Conservation (phyloP, 2,329 filamentous ascomycete species). For the Clarireedia homoeocarpa region DNA sequence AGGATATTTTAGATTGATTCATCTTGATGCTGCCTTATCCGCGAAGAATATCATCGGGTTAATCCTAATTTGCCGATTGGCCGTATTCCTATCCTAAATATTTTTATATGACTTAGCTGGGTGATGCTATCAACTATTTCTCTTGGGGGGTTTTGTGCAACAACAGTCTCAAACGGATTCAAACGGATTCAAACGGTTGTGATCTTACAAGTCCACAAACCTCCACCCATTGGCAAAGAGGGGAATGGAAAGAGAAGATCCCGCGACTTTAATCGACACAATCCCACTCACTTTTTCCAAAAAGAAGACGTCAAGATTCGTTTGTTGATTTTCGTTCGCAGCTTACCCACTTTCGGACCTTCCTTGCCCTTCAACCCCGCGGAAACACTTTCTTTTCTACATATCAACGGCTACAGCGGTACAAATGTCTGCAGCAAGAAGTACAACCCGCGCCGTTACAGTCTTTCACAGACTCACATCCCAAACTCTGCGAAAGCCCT, state of each 20-base stretch:
- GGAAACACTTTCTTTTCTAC: background rate
- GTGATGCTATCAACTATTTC: background rate
- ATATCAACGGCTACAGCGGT: background rate
- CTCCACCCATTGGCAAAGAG: too few relatives aligned
- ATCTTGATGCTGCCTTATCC: constrained; percentile 1
- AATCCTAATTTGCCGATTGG: constrained; percentile 7
- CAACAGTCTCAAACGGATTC: background rate
- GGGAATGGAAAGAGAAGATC: too few relatives aligned
- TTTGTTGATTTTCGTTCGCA: background rate
- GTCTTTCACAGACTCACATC: constrained; percentile 8
- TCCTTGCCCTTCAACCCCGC: background rate
- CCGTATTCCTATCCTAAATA: background rate
- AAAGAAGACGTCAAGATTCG: background rate
- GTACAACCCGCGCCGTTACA: constrained; percentile 5
- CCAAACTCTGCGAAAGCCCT: constrained; percentile 12
- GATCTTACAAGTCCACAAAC: background rate
- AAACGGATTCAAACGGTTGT: background rate
- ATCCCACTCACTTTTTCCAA: background rate
- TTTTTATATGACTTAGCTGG: constrained; percentile 2
- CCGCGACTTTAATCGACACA: background rate
- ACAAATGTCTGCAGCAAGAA: constrained; percentile 15
- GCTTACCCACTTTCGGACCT: constrained; percentile 1
- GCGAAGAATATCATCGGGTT: background rate
- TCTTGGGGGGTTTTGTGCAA: background rate
- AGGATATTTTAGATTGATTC: background rate